phyloP scores from a whole-genome alignment of 306 rosid genomes.

The Cucumis hystrix region DNA sequence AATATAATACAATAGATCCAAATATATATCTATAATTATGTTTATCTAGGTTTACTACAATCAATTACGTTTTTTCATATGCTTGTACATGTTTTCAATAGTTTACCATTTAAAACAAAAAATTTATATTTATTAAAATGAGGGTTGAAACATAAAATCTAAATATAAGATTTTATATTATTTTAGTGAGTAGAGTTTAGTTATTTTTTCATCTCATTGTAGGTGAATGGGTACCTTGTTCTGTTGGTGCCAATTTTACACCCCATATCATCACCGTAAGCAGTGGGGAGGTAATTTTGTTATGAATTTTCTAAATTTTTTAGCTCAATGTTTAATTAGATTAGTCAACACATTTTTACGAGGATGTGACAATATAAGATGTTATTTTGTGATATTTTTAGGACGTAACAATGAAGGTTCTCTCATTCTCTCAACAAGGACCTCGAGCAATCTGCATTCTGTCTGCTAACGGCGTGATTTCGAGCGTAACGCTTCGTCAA shows the following conservation, averaged over 20 bases:
- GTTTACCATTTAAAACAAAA: too few relatives aligned
- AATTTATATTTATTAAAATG: not conserved
- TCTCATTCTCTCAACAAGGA: constrained; percentile 99
- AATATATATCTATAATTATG: too few relatives aligned
- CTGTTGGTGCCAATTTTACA: constrained; percentile 82
- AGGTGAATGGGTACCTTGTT: constrained; percentile 86
- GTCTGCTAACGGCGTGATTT: constrained; percentile 83
- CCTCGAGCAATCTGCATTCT: constrained; percentile 81
- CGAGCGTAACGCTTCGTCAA: constrained; percentile 87
- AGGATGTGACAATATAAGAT: not conserved
- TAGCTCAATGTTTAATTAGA: not conserved
- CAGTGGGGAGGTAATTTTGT: constrained; percentile 53
- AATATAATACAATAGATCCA: too few relatives aligned
- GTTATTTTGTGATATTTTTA: not conserved
- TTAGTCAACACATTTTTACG: too few relatives aligned
- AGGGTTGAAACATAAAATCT: not conserved
- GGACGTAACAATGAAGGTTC: constrained; percentile 88
- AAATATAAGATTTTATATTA: not conserved
- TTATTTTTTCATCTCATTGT: constrained; percentile 5
- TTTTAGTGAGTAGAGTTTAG: too few relatives aligned
- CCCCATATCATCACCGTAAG: constrained; percentile 86
- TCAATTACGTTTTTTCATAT: too few relatives aligned
- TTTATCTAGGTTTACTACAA: too few relatives aligned
- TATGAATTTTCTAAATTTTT: not conserved
- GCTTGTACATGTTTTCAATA: too few relatives aligned